A percentile compares a stretch with the other conserved stretches of the same genome.
These are phyloP conservation scores for Obelidium mucronatum DNA, from an alignment of 192 early-diverging fungal species.

Conservation along the genomic window DNA sequence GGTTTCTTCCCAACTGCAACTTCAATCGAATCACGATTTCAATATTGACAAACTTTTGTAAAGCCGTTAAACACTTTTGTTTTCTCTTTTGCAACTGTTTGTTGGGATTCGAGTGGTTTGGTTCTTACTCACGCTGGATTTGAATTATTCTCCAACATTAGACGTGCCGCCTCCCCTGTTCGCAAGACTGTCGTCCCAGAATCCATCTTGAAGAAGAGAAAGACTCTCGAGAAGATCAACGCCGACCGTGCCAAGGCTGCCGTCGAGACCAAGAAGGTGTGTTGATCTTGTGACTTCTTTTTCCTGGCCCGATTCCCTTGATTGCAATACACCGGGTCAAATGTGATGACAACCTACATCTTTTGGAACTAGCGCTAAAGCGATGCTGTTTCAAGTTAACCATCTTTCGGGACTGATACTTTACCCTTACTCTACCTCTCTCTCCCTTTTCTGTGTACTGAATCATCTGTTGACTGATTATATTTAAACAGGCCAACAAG, in stretches of 20 bases:
- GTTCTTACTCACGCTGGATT: not conserved
- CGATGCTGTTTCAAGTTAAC: constrained; percentile 62
- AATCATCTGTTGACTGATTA: not conserved
- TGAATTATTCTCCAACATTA: not conserved
- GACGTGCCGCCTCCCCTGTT: constrained; percentile 8
- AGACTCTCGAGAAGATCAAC: constrained; percentile 65
- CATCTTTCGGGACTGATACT: constrained; percentile 75
- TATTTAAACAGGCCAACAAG: constrained; percentile 47
- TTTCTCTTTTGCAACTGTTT: not conserved
- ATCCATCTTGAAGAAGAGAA: constrained; percentile 72
- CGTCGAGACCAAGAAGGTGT: constrained; percentile 57
- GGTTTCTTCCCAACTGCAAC: not conserved
- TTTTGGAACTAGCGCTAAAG: constrained; percentile 45
- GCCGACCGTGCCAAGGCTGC: constrained; percentile 62
- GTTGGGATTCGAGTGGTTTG: not conserved
- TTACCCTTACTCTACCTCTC: not conserved
- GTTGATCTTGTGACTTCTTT: not conserved
- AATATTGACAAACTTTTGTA: not conserved
- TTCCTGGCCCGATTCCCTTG: not conserved
- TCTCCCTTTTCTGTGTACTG: constrained; percentile 10
- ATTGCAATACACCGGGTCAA: not conserved
- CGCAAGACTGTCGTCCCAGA: constrained; percentile 65
- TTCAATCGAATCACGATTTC: not conserved
- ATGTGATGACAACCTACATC: constrained; percentile 46
- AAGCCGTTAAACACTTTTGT: not conserved